Conservation (phyloP, 2,329 filamentous ascomycete species). For the Aspergillus ibericus region DNA sequence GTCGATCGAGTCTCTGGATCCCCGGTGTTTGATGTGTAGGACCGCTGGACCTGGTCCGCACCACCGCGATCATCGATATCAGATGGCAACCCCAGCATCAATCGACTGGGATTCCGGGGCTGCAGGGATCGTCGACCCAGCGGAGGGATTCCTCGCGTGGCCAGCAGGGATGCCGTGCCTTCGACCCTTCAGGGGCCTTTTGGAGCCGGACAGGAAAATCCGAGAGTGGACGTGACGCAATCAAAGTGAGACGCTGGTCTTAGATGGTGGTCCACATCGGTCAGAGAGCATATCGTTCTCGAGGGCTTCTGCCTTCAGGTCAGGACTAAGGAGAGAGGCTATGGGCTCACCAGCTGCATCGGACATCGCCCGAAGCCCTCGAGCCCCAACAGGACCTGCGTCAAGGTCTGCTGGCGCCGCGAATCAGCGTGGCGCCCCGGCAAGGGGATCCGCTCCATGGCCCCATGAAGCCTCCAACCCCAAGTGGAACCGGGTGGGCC, state of each 20-base stretch:
- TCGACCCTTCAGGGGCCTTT: not conserved
- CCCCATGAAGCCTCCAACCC: no score
- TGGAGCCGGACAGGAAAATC: not conserved
- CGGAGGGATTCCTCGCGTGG: not conserved
- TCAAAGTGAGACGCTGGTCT: not conserved
- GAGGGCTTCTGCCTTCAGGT: no score
- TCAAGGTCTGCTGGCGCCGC: not conserved
- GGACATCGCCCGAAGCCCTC: not conserved
- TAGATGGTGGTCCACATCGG: not conserved
- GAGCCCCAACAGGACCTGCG: not conserved
- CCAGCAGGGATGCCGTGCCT: conserved; percentile 1
- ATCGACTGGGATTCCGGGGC: not conserved
- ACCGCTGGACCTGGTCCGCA: not conserved
- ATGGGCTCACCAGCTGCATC: not conserved
- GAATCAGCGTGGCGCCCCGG: not conserved
- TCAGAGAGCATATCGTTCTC: no score
- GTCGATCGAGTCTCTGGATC: not conserved
- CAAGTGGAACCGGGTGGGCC: not conserved
- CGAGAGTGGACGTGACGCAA: not conserved
- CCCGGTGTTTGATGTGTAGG: not conserved
- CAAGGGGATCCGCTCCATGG: no score
- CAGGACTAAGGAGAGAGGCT: no score
- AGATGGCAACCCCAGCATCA: not conserved
- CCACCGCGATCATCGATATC: not conserved
- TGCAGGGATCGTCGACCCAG: not conserved